Percentiles rank a stretch among this genome's conserved stretches.
These are phyloP conservation scores for Zopfia rhizophila DNA, from an alignment of 2,329 filamentous ascomycete genomes.

Conservation along the genomic window DNA sequence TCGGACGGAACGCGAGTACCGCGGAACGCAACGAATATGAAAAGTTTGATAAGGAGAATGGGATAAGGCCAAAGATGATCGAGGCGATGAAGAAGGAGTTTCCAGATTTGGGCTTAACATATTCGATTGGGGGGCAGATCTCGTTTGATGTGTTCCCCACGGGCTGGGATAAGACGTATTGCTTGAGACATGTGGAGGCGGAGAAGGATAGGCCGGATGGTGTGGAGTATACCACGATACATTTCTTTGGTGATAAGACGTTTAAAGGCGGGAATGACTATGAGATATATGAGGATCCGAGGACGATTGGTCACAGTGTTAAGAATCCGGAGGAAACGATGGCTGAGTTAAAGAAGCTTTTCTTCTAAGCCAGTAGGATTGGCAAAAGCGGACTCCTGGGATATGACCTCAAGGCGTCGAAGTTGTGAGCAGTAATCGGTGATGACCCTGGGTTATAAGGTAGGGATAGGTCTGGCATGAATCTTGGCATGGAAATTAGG, in stretches of 20 bases:
- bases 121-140: constrained; percentile 95
- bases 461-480: no score
- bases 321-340: constrained; percentile 84
- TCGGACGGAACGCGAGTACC: constrained; percentile 85
- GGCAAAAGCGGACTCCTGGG: no score
- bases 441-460: no score
- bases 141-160: constrained; percentile 97
- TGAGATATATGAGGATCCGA: constrained; percentile 86
- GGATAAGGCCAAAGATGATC: constrained; percentile 81
- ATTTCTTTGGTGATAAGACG: constrained; percentile 99
- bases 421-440: no score
- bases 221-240: constrained; percentile 84
- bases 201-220: constrained; percentile 75
- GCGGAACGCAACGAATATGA: constrained; percentile 86
- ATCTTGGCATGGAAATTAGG: no score
- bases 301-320: constrained; percentile 88
- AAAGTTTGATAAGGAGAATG: constrained; percentile 79
- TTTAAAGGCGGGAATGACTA: constrained; percentile 92
- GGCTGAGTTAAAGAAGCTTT: constrained; percentile 81
- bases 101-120: constrained; percentile 85
- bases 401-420: no score
- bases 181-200: constrained; percentile 83
- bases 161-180: constrained; percentile 99
- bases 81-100: constrained; percentile 82
- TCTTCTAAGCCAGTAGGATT: no score